Evolutionary conservation across 371 early-diverging fungal genomes (phyloP), one percentile per base, ranked within the genome.

Genomic region (Rhizomucor pusillus): DNA sequence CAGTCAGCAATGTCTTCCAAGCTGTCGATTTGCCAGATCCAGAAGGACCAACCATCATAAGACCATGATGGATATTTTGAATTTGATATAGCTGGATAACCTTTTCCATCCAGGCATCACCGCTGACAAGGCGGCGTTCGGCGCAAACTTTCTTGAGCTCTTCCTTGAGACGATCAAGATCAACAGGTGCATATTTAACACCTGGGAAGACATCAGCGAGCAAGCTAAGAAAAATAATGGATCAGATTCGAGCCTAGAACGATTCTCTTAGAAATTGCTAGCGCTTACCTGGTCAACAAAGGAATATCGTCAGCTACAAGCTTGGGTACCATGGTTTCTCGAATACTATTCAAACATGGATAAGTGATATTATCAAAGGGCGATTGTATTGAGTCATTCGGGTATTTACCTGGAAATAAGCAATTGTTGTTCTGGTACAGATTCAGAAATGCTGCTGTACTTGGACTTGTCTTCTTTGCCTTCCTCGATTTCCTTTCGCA

Each of bases 31-130:
- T 99, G 55, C 99, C 99, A 50, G 90, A 87, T 47, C 98, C 98
- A 12, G 96, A 91, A 2, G 95, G 94, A 36, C 99, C 99, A 2
- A 98, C 98, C 93, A 98, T 90, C 98, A 99, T 99, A 50, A 99
- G 59, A 67, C 99, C 99, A 69, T 99, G 99, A 68, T 97, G 94
- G 52, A 99, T 94, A 57, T 90, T 87, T 73, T 97, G 98, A 56
- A 98, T 97, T 65, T 97, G 94, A 63, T 95, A 91, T 43, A 99
- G 79, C 67, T 99, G 99, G 54, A 97, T 80, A 19, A 97, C 91
- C 77, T 99, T 99, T 33, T 95, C 95, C 73, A 98, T 66, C 98
- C 97, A 99, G 24, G 80, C 77, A 37, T 86, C 88, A 37, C 90
- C 91, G 16, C 75, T 69, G 23, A 92, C 90, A 36, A 91, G 66